Conservation (phyloP, 2,329 filamentous ascomycete species). For the Plenodomus lindquistii region DNA sequence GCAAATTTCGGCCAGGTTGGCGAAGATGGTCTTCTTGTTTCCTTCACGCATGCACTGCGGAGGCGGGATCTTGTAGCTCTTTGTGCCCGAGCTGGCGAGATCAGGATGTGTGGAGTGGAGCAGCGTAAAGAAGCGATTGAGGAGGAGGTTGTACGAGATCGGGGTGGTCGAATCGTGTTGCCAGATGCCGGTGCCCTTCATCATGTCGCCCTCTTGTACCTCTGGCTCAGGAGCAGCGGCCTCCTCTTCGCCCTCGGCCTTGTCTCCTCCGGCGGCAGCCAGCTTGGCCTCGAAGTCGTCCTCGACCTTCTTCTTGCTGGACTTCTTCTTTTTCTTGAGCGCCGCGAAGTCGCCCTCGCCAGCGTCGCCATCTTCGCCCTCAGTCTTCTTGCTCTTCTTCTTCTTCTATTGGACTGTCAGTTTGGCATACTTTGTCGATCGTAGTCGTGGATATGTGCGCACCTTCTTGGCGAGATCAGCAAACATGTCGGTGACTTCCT, state of each 20-base stretch:
- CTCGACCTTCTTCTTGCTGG: conserved; percentile 60
- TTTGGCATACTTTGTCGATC: background rate
- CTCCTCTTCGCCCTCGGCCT: conserved; percentile 60
- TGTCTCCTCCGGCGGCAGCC: conserved; percentile 58
- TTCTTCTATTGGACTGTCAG: conserved; percentile 57
- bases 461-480: conserved; percentile 71
- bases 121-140: conserved; percentile 91
- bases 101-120: conserved; percentile 97
- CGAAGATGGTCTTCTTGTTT: conserved; percentile 98
- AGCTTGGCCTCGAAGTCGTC: conserved; percentile 71
- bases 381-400: conserved; percentile 63
- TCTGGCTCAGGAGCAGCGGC: conserved; percentile 51
- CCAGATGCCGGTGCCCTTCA: conserved; percentile 89
- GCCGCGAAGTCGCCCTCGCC: conserved; percentile 64
- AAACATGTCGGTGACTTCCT: conserved; percentile 66
- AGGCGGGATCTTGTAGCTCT: conserved; percentile 98
- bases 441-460: background rate
- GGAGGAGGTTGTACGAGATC: conserved; percentile 83
- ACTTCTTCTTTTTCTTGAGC: conserved; percentile 88
- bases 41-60: conserved; percentile 99
- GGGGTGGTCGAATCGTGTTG: conserved; percentile 74
- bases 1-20: conserved; percentile 98
- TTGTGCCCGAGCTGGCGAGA: conserved; percentile 82
- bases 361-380: conserved; percentile 54
- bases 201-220: conserved; percentile 73